Conservation (phyloP, 2,329 filamentous ascomycete species). For the Fusarium foetens region DNA sequence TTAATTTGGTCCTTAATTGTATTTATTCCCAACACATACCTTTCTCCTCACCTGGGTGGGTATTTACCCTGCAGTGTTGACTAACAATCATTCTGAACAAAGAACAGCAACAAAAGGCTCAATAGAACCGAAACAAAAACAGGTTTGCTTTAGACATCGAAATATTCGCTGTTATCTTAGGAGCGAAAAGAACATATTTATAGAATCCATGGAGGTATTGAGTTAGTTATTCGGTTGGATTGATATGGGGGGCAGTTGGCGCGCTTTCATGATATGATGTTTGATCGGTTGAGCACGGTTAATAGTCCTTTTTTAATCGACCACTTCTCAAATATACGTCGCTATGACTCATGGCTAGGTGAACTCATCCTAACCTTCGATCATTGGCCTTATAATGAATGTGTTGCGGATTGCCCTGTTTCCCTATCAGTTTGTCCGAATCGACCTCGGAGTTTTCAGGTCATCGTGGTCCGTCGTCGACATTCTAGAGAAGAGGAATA, state of each 20-base stretch:
- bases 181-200: neutral
- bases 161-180: neutral
- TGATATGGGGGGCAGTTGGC: slow-evolving; percentile 1
- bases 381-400: neutral
- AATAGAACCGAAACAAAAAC: neutral
- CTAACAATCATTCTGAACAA: neutral
- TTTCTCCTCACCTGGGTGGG: neutral
- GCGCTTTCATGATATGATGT: slow-evolving; percentile 21
- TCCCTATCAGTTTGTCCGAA: neutral
- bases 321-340: neutral
- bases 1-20: neutral
- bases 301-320: slow-evolving; percentile 11
- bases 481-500: neutral
- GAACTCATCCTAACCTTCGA: neutral
- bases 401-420: neutral
- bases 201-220: slow-evolving; percentile 11
- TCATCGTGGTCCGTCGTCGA: neutral
- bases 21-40: slow-evolving; percentile 9
- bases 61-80: neutral
- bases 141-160: slow-evolving; percentile 2
- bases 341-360: neutral
- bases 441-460: neutral
- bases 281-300: slow-evolving; percentile 5
- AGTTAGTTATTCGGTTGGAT: neutral
- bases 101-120: neutral